phyloP scores from a whole-genome alignment of 345 rosid species.

The Angophora floribunda region DNA sequence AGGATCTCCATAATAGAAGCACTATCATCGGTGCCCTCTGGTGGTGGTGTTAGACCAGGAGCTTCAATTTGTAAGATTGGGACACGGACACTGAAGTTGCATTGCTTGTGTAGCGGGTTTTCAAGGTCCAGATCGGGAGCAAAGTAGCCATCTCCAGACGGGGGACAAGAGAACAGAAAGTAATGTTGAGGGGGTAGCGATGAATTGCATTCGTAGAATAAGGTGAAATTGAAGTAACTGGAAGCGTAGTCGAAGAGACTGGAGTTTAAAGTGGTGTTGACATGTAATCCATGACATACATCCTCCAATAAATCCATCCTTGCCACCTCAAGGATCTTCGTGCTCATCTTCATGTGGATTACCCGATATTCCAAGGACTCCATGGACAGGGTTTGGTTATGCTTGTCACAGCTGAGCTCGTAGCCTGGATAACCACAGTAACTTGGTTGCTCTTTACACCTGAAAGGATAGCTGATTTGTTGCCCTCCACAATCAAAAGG shows the following conservation, averaged over 20 bases:
- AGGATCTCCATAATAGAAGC: too few species aligned
- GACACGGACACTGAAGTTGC: neutral
- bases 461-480: neutral
- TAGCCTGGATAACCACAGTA: neutral
- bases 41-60: rapidly evolving
- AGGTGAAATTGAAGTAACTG: neutral
- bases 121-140: neutral
- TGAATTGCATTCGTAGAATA: neutral
- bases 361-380: neutral
- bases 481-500: rapidly evolving
- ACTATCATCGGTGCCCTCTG: neutral
- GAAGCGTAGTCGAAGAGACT: neutral
- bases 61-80: neutral
- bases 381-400: neutral
- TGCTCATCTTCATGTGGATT: neutral
- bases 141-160: neutral
- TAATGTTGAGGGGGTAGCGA: rapidly evolving
- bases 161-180: neutral
- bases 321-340: neutral
- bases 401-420: neutral
- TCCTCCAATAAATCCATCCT: neutral
- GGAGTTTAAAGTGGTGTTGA: neutral
- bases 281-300: neutral
- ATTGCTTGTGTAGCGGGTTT: rapidly evolving
- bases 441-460: rapidly evolving